Evolutionary conservation across 257 asterid genomes (phyloP).

Genomic region (Nicotiana benthamiana): DNA sequence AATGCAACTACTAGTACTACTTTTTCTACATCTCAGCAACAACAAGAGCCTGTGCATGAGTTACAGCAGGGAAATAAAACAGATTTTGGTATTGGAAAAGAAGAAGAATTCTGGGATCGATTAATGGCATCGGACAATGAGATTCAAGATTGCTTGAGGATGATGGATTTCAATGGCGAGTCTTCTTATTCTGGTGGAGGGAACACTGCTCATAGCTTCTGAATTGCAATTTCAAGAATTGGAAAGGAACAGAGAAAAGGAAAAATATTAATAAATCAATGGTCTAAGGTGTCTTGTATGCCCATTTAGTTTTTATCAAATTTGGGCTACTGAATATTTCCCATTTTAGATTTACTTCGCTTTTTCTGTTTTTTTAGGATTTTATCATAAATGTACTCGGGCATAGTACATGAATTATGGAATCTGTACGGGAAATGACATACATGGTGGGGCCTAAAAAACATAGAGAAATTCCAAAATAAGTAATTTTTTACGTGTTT

Average conservation of each 20-base stretch:
- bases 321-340: too few relatives aligned
- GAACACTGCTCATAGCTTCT: neutral
- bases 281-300: too few relatives aligned
- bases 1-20: neutral
- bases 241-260: too few relatives aligned
- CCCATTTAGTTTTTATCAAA: too few relatives aligned
- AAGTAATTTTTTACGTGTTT: too few relatives aligned
- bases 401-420: too few relatives aligned
- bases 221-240: neutral
- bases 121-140: constrained; percentile 30
- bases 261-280: neutral
- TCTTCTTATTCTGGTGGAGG: constrained; percentile 33
- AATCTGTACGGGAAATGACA: too few relatives aligned
- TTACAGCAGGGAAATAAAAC: neutral
- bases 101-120: neutral
- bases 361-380: too few relatives aligned
- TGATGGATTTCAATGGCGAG: constrained; percentile 44
- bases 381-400: too few relatives aligned
- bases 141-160: constrained; percentile 29
- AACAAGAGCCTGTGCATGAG: neutral
- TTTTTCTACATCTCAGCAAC: neutral
- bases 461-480: too few relatives aligned
- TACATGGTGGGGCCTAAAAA: too few relatives aligned
- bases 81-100: constrained; percentile 15
- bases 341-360: too few relatives aligned